These are phyloP conservation scores for Ichthyophthirius multifiliis DNA, from an alignment of 169 alveolate species.

Conservation along the genomic window DNA sequence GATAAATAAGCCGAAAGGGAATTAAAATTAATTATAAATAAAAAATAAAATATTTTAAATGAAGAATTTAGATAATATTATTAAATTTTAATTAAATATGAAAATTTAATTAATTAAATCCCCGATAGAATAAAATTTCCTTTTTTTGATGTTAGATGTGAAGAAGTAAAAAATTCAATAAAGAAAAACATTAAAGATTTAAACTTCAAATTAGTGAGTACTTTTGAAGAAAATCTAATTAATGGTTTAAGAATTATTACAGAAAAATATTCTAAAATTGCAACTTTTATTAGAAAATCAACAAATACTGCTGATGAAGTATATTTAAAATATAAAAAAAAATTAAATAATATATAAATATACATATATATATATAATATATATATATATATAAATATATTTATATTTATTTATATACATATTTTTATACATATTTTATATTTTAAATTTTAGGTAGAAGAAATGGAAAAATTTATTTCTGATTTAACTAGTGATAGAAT, in stretches of 20 bases:
- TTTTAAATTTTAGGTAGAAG: conserved; percentile 37
- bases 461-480: conserved; percentile 67
- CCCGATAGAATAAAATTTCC: conserved; percentile 50
- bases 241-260: conserved; percentile 21
- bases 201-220: background rate
- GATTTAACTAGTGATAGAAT: conserved; percentile 60
- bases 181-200: conserved; percentile 23
- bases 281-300: conserved; percentile 51
- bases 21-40: conserved; percentile 26
- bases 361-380: too few relatives aligned
- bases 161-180: conserved; percentile 20
- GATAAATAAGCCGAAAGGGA: conserved; percentile 31
- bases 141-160: conserved; percentile 44
- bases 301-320: conserved; percentile 75
- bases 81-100: conserved; percentile 34
- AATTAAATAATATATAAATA: background rate
- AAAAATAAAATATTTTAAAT: conserved; percentile 24
- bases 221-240: conserved; percentile 7
- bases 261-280: conserved; percentile 57
- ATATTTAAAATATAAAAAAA: background rate
- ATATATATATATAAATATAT: too few relatives aligned
- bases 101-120: conserved; percentile 18
- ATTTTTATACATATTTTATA: too few relatives aligned
- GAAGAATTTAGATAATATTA: conserved; percentile 39
- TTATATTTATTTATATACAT: too few relatives aligned